Evolutionary conservation across 164 flowering plant species (phyloP).

Genomic region (Houttuynia cordata): DNA sequence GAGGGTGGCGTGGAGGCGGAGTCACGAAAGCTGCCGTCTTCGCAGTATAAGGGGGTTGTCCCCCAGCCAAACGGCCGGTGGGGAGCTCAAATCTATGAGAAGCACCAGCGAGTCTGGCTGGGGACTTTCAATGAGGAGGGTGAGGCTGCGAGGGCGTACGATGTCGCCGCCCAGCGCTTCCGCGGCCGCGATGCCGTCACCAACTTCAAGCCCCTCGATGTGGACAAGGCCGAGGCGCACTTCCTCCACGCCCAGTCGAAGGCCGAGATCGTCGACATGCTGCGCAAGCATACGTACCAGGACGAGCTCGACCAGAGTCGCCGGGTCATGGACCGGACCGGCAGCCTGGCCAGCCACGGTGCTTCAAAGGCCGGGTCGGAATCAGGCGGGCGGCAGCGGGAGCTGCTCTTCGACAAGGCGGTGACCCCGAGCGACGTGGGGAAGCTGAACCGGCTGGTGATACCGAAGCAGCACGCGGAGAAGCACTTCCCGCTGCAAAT

Average conservation of each 20-base stretch:
- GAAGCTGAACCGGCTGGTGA: constrained; percentile 79
- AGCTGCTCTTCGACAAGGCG: constrained; percentile 69
- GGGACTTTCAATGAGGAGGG: constrained; percentile 88
- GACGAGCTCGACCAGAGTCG: constrained; percentile 77
- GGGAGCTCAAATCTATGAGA: constrained; percentile 98
- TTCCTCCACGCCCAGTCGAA: constrained; percentile 76
- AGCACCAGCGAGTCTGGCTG: constrained; percentile 92
- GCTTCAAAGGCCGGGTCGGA: background rate
- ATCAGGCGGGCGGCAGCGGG: constrained; percentile 15
- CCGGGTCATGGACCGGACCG: constrained; percentile 11
- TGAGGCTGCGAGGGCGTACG: constrained; percentile 85
- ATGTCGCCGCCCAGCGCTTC: constrained; percentile 73
- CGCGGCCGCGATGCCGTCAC: constrained; percentile 91
- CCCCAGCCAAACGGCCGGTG: constrained; percentile 96
- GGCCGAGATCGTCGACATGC: constrained; percentile 84
- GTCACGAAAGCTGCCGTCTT: constrained; percentile 79
- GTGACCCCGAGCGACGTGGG: constrained; percentile 98
- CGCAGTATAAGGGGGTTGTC: constrained; percentile 85
- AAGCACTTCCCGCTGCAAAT: constrained; percentile 61
- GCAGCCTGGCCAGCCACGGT: constrained; percentile 1
- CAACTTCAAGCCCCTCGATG: constrained; percentile 48
- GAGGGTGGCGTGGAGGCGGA: constrained; percentile 63
- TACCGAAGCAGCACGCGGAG: constrained; percentile 93
- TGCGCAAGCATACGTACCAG: constrained; percentile 70
- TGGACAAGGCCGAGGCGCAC: constrained; percentile 27